Conservation (phyloP, 768 basidiomycete species). For the Phlebiopsis flavidoalba region DNA sequence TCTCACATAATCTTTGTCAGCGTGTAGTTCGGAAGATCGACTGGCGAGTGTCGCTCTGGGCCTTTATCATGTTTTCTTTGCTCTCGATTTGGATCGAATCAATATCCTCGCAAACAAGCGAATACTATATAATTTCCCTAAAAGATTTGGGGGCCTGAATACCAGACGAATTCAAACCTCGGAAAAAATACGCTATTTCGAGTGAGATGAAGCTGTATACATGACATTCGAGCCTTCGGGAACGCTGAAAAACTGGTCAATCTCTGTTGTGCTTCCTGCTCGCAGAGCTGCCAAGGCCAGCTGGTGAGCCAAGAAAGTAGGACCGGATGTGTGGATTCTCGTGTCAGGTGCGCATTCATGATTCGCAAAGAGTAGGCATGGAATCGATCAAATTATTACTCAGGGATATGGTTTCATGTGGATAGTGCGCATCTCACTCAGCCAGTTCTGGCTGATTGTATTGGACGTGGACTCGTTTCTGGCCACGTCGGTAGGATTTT, state of each 20-base stretch:
- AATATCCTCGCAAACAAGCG: slow-evolving; percentile 62
- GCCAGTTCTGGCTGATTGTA: slow-evolving; percentile 57
- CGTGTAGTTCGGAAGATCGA: slow-evolving; percentile 56
- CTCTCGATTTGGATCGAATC: slow-evolving; percentile 50
- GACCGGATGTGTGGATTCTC: slow-evolving; percentile 67
- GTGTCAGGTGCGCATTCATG: slow-evolving; percentile 35
- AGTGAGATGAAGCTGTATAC: slow-evolving; percentile 23
- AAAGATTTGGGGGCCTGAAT: slow-evolving; percentile 48
- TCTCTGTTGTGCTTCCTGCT: slow-evolving; percentile 24
- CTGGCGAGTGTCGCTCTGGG: slow-evolving; percentile 54
- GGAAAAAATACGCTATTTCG: slow-evolving; percentile 61
- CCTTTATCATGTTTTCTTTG: slow-evolving; percentile 61
- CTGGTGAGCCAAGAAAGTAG: slow-evolving; percentile 61
- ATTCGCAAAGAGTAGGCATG: not conserved
- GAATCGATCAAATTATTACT: too few species aligned
- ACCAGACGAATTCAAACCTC: slow-evolving; percentile 61
- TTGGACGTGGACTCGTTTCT: slow-evolving; percentile 47
- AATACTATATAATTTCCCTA: slow-evolving; percentile 70
- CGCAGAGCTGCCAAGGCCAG: slow-evolving; percentile 62
- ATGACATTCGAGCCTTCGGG: not conserved
- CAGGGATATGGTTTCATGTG: slow-evolving; percentile 48
- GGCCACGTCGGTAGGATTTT: slow-evolving; percentile 43
- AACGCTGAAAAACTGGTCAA: not conserved
- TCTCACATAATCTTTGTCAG: slow-evolving; percentile 23
- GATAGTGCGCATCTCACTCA: slow-evolving; percentile 48